A percentile compares a stretch with the other conserved stretches of the same genome.
phyloP scores from a whole-genome alignment of 1,139 yeast species.

The Candida sp. region DNA sequence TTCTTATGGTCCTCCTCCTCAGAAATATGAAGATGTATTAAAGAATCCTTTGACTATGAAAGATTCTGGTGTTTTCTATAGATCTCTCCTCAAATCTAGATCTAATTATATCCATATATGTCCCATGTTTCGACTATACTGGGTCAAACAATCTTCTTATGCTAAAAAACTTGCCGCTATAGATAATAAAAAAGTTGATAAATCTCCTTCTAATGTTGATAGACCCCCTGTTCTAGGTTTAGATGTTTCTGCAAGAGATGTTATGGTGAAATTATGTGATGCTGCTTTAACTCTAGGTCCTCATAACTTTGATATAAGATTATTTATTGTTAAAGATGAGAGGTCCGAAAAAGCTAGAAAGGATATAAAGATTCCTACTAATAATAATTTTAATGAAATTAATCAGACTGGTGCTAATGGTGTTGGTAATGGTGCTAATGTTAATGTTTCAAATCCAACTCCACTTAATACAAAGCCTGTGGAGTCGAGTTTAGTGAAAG shows the following conservation, averaged over 20 bases:
- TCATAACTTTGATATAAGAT: constrained; percentile 70
- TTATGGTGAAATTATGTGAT: constrained; percentile 87
- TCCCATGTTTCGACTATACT: constrained; percentile 74
- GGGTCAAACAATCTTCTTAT: constrained; percentile 64
- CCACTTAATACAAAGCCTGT: not conserved
- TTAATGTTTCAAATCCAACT: not conserved
- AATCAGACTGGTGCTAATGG: not conserved
- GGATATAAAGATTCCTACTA: constrained; percentile 6
- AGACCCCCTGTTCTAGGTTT: constrained; percentile 41
- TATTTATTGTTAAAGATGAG: constrained; percentile 82
- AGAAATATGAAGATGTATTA: constrained; percentile 44
- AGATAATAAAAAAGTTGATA: constrained; percentile 25
- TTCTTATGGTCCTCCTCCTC: constrained; percentile 54
- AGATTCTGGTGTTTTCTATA: constrained; percentile 70
- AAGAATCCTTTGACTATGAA: constrained; percentile 66
- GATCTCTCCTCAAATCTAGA: constrained; percentile 74
- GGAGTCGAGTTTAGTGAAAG: too few species aligned
- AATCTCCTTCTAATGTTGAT: constrained; percentile 12
- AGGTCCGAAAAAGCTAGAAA: constrained; percentile 35
- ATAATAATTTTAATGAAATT: not conserved
- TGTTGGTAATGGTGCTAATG: not conserved
- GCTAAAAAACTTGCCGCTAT: constrained; percentile 37
- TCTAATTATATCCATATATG: constrained; percentile 65
- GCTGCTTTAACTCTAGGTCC: constrained; percentile 75
- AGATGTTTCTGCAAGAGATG: constrained; percentile 67